Evolutionary conservation across 306 rosid genomes (phyloP), one percentile per base, ranked within the genome.

Genomic region (Malus domestica): DNA sequence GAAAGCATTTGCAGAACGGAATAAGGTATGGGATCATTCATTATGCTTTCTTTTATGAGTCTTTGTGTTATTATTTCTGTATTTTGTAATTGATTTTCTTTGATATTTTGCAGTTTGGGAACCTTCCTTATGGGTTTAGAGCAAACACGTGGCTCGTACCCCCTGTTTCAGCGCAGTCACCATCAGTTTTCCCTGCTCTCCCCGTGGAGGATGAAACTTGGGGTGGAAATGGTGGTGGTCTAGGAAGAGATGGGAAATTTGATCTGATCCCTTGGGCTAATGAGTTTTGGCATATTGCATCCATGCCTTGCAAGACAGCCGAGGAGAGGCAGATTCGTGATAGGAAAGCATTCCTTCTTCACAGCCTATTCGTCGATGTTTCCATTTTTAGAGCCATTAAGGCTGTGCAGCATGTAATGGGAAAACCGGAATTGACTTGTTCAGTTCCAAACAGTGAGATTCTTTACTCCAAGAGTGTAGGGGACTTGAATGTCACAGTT

Each of bases 71-170:
- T 79, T 19, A 4, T 10, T 51, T 45, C 49, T 29, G 4, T 76
- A 49, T 72, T 29, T 25, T 76, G n/a, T 42, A 35, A 74, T 49
- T 4, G 67, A 58, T 27, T 71, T 73, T 75, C 55, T 70, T 74
- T 79, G 67, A 52, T 20, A 22, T 33, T 74, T 55, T 83, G 67
- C 88, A 95, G 99, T 95, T 95, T 83, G 99, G 98, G 71, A 95
- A 95, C 86, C 97, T 95, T 62, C 97, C 99, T 44, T 95, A 83
- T 61, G 99, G 99, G 75, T 90, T 95, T 76, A 81, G 98, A 90
- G 92, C 96, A 70, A 95, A 95, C 86, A 92, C 99, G 2, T 95
- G 99, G 99, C 97, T 95, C 71, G 98, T 89, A 75, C 96, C 97
- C 59, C 97, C 97, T n/a, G 55, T 88, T 71, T 87, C 90, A 65